Evolutionary conservation across 129 eudicot species (phyloP).

Genomic region (Centrapalus pauciflorus): DNA sequence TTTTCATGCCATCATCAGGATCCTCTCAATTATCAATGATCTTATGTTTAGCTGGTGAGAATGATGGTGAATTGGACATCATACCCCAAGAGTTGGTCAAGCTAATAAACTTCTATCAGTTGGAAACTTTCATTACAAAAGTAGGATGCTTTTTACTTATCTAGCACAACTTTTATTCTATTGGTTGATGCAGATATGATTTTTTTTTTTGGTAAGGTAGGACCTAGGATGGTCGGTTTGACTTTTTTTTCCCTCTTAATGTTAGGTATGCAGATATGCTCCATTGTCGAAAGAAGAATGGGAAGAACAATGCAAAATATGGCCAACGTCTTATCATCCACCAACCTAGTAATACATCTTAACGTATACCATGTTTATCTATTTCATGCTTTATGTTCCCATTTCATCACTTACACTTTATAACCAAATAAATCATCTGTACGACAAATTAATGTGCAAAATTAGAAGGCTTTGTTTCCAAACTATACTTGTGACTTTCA

Average conservation of each 20-base stretch:
- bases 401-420: background rate
- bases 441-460: background rate
- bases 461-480: constrained; percentile 4
- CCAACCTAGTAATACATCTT: constrained; percentile 68
- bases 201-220: constrained; percentile 1
- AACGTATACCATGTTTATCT: background rate
- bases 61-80: constrained; percentile 31
- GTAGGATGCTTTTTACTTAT: constrained; percentile 47
- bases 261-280: constrained; percentile 77
- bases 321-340: constrained; percentile 98
- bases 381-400: background rate
- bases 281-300: constrained; percentile 88
- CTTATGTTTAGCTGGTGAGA: constrained; percentile 62
- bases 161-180: background rate
- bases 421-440: background rate
- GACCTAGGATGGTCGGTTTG: background rate
- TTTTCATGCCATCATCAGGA: constrained; percentile 39
- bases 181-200: background rate
- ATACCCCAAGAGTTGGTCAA: constrained; percentile 56
- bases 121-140: constrained; percentile 71
- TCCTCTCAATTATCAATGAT: constrained; percentile 45
- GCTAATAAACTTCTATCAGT: constrained; percentile 58
- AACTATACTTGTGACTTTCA: background rate
- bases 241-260: background rate
- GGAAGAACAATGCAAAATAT: constrained; percentile 85